phyloP scores from a whole-genome alignment of 306 rosid species.

The Medicago lupulina region DNA sequence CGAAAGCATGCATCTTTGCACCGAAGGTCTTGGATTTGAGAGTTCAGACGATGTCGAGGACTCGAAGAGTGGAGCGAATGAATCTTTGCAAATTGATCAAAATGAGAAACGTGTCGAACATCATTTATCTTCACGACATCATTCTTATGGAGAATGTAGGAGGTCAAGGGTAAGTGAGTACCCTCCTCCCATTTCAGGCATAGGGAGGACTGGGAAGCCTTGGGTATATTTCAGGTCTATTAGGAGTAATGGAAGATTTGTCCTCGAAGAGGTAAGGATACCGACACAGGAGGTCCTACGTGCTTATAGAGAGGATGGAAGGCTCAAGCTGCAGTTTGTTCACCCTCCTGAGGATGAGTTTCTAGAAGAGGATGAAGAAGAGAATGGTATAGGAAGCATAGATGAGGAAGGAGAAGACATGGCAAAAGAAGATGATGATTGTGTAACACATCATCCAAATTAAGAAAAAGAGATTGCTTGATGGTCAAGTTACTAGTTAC shows the following conservation, averaged over 20 bases:
- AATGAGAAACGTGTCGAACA: conserved; percentile 44
- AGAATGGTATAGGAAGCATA: background rate
- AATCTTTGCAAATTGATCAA: conserved; percentile 27
- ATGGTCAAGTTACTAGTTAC: conserved; percentile 11
- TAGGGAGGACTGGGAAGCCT: conserved; percentile 81
- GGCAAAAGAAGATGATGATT: conserved; percentile 31
- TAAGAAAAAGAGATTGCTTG: conserved; percentile 38
- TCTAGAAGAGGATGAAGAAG: conserved; percentile 39
- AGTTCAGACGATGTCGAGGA: conserved; percentile 88
- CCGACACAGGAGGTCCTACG: conserved; percentile 74
- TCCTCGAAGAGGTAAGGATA: conserved; percentile 72
- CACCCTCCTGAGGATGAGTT: conserved; percentile 60
- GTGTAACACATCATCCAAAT: conserved; percentile 32
- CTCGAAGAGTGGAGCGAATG: conserved; percentile 43
- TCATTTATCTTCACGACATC: conserved; percentile 6
- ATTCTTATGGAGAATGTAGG: conserved; percentile 49
- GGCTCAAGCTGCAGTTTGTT: conserved; percentile 77
- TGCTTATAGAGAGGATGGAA: conserved; percentile 87
- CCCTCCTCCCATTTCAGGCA: conserved; percentile 94
- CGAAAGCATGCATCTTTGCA: conserved; percentile 86
- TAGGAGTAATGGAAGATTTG: conserved; percentile 82
- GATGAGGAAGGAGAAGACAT: conserved; percentile 35
- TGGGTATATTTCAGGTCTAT: conserved; percentile 73
- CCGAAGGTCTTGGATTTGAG: conserved; percentile 93
- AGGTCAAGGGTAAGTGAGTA: conserved; percentile 55